Percentiles rank a stretch among this genome's conserved stretches.
phyloP scores from a whole-genome alignment of 2,329 filamentous ascomycete genomes.

The Domatiomyces globalis region DNA sequence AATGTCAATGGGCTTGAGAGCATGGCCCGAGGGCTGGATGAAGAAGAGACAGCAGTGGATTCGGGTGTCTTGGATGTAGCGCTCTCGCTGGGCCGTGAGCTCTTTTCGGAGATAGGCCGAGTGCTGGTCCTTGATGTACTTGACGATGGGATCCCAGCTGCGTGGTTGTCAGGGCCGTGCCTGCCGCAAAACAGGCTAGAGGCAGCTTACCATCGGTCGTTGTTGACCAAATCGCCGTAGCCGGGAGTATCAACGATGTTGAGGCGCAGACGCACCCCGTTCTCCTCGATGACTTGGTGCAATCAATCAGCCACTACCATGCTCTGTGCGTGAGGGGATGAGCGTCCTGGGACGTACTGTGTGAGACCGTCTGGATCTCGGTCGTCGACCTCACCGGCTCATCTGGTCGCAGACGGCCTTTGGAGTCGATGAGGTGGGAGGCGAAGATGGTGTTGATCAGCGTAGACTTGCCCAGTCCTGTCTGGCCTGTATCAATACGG shows the following conservation, averaged over 20 bases:
- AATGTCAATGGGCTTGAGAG: slow-evolving; percentile 97
- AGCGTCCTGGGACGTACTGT: slow-evolving; percentile 49
- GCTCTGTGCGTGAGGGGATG: not conserved
- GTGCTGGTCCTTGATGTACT: slow-evolving; percentile 99
- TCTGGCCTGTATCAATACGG: slow-evolving; percentile 57
- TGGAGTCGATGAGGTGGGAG: slow-evolving; percentile 97
- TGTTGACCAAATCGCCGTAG: slow-evolving; percentile 98
- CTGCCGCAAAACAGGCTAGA: slow-evolving; percentile 1
- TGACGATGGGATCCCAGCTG: slow-evolving; percentile 97
- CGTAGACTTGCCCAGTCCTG: slow-evolving; percentile 95
- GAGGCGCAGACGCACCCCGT: slow-evolving; percentile 87
- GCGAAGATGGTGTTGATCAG: slow-evolving; percentile 99
- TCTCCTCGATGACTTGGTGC: slow-evolving; percentile 75
- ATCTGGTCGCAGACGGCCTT: slow-evolving; percentile 82
- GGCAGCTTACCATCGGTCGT: slow-evolving; percentile 65
- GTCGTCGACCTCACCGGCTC: slow-evolving; percentile 91
- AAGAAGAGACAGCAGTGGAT: slow-evolving; percentile 99
- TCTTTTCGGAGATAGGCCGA: slow-evolving; percentile 98
- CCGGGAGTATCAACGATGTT: slow-evolving; percentile 99
- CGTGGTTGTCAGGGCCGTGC: slow-evolving; percentile 12
- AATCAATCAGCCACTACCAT: slow-evolving; percentile 6
- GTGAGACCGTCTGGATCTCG: slow-evolving; percentile 93
- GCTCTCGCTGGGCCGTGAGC: slow-evolving; percentile 94
- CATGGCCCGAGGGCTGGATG: slow-evolving; percentile 96
- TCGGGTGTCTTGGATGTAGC: slow-evolving; percentile 97